A percentile compares a stretch with the other conserved stretches of the same genome.
Conservation (phyloP, 208 protist species). For the Leishmania gerbilli region DNA sequence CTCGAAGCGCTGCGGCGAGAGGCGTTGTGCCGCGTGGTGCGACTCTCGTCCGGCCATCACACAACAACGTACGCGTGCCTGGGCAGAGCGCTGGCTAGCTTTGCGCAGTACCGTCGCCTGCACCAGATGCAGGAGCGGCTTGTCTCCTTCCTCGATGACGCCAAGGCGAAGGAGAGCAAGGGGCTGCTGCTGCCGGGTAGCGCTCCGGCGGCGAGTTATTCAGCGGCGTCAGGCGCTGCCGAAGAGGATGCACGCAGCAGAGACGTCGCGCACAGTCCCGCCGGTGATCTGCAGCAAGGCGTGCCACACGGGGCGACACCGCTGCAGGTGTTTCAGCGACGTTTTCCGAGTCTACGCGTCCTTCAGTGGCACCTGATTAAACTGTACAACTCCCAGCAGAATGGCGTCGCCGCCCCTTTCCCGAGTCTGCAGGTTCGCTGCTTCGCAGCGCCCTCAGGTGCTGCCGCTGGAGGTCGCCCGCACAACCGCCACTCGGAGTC, state of each 20-base stretch:
- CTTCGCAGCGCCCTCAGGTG: neutral
- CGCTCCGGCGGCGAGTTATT: neutral
- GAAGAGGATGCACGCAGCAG: neutral
- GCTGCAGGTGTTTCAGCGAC: conserved; percentile 24
- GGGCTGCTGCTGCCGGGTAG: conserved; percentile 6
- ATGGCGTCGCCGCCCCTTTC: conserved; percentile 16
- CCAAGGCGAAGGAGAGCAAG: conserved; percentile 19
- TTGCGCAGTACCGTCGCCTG: conserved; percentile 43
- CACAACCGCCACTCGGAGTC: neutral
- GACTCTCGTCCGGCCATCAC: neutral
- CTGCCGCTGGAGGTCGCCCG: neutral
- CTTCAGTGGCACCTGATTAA: conserved; percentile 30
- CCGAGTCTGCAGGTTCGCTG: conserved; percentile 24
- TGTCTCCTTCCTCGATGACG: conserved; percentile 27
- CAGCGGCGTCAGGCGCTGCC: neutral
- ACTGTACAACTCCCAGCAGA: conserved; percentile 32
- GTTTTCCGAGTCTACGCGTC: conserved; percentile 31
- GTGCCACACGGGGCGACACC: neutral
- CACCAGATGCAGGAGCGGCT: conserved; percentile 29
- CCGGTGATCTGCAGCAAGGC: neutral
- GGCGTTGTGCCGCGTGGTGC: conserved; percentile 9
- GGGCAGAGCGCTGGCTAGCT: conserved; percentile 12
- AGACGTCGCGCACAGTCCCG: neutral
- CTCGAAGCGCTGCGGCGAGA: conserved; percentile 45
- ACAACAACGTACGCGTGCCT: conserved; percentile 7